Conservation (phyloP, 495 filamentous ascomycete species). For the Talaromyces nanjingensis region DNA sequence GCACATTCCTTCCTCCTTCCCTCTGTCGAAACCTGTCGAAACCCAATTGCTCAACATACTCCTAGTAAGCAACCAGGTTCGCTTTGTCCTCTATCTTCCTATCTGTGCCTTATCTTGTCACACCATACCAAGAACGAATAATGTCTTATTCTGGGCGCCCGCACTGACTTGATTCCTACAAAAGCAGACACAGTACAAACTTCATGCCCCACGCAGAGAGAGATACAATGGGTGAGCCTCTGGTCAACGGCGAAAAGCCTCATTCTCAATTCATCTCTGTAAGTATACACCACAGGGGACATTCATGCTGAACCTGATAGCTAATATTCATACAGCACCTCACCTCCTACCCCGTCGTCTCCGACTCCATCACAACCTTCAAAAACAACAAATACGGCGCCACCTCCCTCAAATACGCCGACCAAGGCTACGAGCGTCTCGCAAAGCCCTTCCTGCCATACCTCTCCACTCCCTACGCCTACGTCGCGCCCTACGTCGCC, state of each 20-base stretch:
- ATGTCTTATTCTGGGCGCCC: neutral
- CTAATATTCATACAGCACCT: constrained; percentile 54
- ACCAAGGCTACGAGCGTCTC: constrained; percentile 58
- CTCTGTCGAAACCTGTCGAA: neutral
- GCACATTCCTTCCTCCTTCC: neutral
- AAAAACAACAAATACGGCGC: constrained; percentile 74
- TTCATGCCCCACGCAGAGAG: constrained; percentile 40
- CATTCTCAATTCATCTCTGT: constrained; percentile 63
- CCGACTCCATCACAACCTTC: constrained; percentile 69
- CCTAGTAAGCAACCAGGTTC: too few species aligned
- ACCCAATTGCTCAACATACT: neutral
- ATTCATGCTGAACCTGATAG: too few species aligned
- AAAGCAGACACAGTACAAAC: neutral
- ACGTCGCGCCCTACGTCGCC: constrained; percentile 73
- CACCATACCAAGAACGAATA: neutral
- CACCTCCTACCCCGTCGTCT: constrained; percentile 75
- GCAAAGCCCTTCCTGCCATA: constrained; percentile 72
- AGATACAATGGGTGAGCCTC: constrained; percentile 35
- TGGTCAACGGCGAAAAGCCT: constrained; percentile 61
- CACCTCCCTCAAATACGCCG: constrained; percentile 66
- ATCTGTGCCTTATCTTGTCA: neutral
- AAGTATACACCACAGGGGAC: constrained; percentile 10
- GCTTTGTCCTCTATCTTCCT: too few species aligned
- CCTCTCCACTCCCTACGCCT: constrained; percentile 66
- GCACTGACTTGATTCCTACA: neutral